Conservation (phyloP, 768 basidiomycete species). For the Naematelia aurantialba region DNA sequence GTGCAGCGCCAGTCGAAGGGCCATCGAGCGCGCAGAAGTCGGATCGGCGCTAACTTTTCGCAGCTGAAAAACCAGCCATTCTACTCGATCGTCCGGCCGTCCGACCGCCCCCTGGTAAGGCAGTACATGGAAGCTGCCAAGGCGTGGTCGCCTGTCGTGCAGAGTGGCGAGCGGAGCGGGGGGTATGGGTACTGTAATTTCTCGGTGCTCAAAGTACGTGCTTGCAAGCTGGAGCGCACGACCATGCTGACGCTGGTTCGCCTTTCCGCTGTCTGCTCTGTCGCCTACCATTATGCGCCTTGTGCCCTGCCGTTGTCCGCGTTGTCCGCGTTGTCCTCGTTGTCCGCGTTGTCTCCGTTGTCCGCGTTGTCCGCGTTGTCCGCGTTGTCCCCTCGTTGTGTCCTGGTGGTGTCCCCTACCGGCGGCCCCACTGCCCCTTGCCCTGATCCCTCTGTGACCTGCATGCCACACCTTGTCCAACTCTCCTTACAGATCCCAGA, state of each 20-base stretch:
- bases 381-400: neutral
- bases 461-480: too few relatives aligned
- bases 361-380: neutral
- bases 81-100: constrained; percentile 36
- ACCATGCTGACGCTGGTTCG: neutral
- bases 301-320: neutral
- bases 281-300: neutral
- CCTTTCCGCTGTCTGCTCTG: neutral
- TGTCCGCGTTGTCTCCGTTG: neutral
- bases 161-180: constrained; percentile 18
- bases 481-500: constrained; percentile 32
- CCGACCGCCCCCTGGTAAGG: constrained; percentile 28
- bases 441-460: too few relatives aligned
- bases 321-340: neutral
- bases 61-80: constrained; percentile 36
- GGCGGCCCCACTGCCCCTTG: too few relatives aligned
- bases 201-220: constrained; percentile 31
- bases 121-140: constrained; percentile 35
- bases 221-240: neutral
- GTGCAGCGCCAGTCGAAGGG: too few relatives aligned
- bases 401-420: too few relatives aligned
- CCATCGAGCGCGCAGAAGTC: too few relatives aligned
- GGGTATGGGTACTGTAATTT: constrained; percentile 35
- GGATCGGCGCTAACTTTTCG: too few relatives aligned
- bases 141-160: constrained; percentile 26